Evolutionary conservation across 148 eudicot species (phyloP), one percentile per base, ranked within the genome.

Genomic region (Polygonum aviculare): DNA sequence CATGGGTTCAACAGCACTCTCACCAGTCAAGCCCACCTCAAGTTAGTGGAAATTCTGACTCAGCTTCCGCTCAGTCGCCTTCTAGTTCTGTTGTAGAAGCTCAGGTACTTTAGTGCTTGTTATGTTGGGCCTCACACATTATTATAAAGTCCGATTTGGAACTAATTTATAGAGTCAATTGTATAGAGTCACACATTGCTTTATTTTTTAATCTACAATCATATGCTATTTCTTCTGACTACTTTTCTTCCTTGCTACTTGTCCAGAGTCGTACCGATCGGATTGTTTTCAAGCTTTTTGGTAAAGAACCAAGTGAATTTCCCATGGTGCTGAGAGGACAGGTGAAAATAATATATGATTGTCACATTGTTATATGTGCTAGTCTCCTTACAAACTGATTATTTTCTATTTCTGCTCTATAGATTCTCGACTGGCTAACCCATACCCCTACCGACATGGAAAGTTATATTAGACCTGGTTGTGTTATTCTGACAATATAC

Each of bases 381-480:
- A 26, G 7, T 50, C 21, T 76, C 35, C 35, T 70, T 41, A 33
- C 36, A 26, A 38, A 38, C 70, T 65, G 8, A 65, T 40, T 75
- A 50, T 73, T 79, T 82, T 7, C 2, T 33, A 36, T 65, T 2
- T 65, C n/a, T n/a, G 69, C 69, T 80, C 52, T 80, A 75, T 82
- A 93, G 98, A 84, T 93, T 63, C 80, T 75, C 76, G 88, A 83
- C 41, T 91, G 98, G 98, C 97, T 93, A 73, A 83, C 89, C 78
- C 88, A 86, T 79, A 87, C 91, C 77, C 98, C 98, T 22, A 84
- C 93, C 16, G 98, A 93, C 57, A 93, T 93, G 89, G 98, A 93
- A 80, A 91, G 98, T 80, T 87, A 88, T 82, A 93, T 93, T 76
- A 88, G 97, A 82, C 98, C 98, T 82, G 98, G 98, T 72, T 93